Percentiles rank a stretch among this genome's conserved stretches.
phyloP scores from a whole-genome alignment of 768 basidiomycete species.

The Boletus rubropictus region DNA sequence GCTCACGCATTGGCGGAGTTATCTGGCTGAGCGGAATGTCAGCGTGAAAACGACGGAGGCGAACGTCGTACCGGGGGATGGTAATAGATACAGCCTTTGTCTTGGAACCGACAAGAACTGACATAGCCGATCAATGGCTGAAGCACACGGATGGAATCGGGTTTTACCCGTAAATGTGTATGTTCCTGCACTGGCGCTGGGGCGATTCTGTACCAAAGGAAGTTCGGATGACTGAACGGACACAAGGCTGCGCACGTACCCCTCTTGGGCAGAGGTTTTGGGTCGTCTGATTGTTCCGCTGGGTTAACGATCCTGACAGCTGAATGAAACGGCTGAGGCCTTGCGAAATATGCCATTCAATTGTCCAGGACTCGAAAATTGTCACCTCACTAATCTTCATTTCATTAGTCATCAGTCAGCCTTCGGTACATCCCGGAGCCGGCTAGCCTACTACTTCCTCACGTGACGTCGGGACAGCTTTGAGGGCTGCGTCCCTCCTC shows the following conservation, averaged over 20 bases:
- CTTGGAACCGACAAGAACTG: conserved; percentile 81
- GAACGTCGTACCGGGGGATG: conserved; percentile 58
- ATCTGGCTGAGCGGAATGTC: conserved; percentile 18
- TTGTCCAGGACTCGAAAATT: conserved; percentile 2
- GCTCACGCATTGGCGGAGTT: conserved; percentile 25
- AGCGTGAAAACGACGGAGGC: conserved; percentile 8
- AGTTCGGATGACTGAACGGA: conserved; percentile 4
- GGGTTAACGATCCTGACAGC: conserved; percentile 74
- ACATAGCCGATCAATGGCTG: background rate
- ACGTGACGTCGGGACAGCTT: conserved; percentile 5
- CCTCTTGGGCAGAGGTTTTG: conserved; percentile 45
- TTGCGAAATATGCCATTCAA: conserved; percentile 65
- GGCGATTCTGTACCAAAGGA: conserved; percentile 45
- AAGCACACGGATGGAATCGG: background rate
- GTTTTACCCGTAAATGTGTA: conserved; percentile 81
- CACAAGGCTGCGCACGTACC: conserved; percentile 36
- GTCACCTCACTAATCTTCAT: conserved; percentile 5
- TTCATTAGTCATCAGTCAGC: conserved; percentile 23
- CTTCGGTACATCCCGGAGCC: conserved; percentile 11
- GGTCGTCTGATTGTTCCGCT: conserved; percentile 35
- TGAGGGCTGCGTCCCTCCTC: conserved; percentile 44
- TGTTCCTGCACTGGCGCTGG: conserved; percentile 83
- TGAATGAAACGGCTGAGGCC: conserved; percentile 50
- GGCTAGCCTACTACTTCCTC: conserved; percentile 1
- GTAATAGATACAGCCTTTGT: conserved; percentile 79